Percentiles rank a stretch among this genome's conserved stretches.
Conservation (phyloP, 2,329 filamentous ascomycete genomes). For the Thermomyces lanuginosus region DNA sequence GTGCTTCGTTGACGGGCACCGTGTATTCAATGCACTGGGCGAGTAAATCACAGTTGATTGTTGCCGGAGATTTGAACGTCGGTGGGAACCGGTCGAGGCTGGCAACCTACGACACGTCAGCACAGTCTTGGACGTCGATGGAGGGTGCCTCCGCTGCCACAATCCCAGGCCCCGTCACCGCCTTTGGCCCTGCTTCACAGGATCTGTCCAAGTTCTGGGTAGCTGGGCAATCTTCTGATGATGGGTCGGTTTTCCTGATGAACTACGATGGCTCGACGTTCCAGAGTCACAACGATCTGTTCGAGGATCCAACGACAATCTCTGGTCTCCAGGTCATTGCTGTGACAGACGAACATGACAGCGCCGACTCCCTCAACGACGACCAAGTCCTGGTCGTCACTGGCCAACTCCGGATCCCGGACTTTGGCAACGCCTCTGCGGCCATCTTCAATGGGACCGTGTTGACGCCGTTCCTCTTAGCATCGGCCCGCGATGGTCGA, state of each 20-base stretch:
- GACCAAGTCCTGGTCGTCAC: slow-evolving; percentile 64
- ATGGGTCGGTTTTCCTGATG: slow-evolving; percentile 60
- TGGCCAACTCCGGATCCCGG: slow-evolving; percentile 60
- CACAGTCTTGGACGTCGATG: slow-evolving; percentile 46
- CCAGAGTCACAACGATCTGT: slow-evolving; percentile 45
- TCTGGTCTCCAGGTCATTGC: slow-evolving; percentile 69
- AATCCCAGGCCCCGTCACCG: slow-evolving; percentile 66
- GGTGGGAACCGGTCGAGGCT: slow-evolving; percentile 51
- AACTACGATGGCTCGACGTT: slow-evolving; percentile 64
- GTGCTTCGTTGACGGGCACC: slow-evolving; percentile 51
- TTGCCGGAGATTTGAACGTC: slow-evolving; percentile 59
- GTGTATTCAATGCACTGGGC: slow-evolving; percentile 64
- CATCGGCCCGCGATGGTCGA: slow-evolving; percentile 47
- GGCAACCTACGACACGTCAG: slow-evolving; percentile 54
- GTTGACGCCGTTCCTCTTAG: slow-evolving; percentile 65
- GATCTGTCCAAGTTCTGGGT: slow-evolving; percentile 67
- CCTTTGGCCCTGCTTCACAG: slow-evolving; percentile 56
- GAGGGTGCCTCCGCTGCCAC: slow-evolving; percentile 33
- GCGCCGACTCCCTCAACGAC: slow-evolving; percentile 45
- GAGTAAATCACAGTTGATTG: slow-evolving; percentile 52
- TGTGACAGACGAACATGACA: slow-evolving; percentile 50
- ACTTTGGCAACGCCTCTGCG: slow-evolving; percentile 67
- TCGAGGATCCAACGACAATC: slow-evolving; percentile 52
- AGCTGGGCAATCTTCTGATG: slow-evolving; percentile 52
- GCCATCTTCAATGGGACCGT: slow-evolving; percentile 73